Percentiles rank a stretch among this genome's conserved stretches.
Evolutionary conservation across 2,329 filamentous ascomycete genomes (phyloP).

Genomic region (Aspergillus sclerotialis): DNA sequence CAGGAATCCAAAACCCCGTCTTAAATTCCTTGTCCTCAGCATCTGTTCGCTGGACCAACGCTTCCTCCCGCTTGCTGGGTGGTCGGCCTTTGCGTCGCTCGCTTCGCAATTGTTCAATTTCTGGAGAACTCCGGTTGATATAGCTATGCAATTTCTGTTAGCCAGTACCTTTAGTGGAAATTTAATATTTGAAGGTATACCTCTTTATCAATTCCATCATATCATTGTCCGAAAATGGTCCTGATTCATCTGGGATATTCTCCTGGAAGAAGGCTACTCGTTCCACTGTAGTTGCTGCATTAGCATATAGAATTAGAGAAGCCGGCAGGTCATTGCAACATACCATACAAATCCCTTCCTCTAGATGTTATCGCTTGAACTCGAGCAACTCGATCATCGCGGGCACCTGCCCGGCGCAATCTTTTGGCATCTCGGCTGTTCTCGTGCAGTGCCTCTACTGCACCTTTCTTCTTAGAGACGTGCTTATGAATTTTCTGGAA

Average conservation of each 20-base stretch:
- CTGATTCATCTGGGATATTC: constrained; percentile 37
- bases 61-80: constrained; percentile 67
- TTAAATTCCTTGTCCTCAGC: constrained; percentile 72
- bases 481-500: constrained; percentile 81
- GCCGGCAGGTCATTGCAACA: constrained; percentile 17
- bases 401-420: constrained; percentile 67
- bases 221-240: constrained; percentile 29
- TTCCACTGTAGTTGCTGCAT: constrained; percentile 46
- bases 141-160: constrained; percentile 19
- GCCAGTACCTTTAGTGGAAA: not conserved
- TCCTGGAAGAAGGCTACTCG: constrained; percentile 67
- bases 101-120: constrained; percentile 45
- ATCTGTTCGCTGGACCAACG: constrained; percentile 64
- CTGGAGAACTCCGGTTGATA: constrained; percentile 28
- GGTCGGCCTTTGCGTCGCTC: constrained; percentile 71
- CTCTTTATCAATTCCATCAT: constrained; percentile 49
- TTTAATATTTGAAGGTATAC: constrained; percentile 46
- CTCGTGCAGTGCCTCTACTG: constrained; percentile 70
- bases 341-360: constrained; percentile 67
- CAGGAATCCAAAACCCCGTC: constrained; percentile 73
- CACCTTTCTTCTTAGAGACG: constrained; percentile 78
- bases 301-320: not conserved
- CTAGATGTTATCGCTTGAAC: constrained; percentile 63
- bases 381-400: constrained; percentile 76
- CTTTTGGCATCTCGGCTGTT: constrained; percentile 81